A percentile compares a stretch with the other conserved stretches of the same genome.
These are phyloP conservation scores for Vigna mungo DNA, from an alignment of 306 rosid genomes.

Conservation along the genomic window DNA sequence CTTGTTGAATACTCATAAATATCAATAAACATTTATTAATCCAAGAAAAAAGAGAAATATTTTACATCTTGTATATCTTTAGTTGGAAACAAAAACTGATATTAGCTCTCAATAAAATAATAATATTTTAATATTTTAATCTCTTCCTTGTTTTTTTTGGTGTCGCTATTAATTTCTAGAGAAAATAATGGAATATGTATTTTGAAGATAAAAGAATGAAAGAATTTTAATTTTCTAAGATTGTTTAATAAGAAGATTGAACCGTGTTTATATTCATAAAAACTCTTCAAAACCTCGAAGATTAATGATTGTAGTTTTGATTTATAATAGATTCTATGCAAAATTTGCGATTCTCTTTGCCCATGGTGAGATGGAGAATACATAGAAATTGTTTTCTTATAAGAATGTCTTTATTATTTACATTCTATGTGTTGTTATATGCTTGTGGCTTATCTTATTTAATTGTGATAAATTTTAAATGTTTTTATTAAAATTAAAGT, in stretches of 20 bases:
- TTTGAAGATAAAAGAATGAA: neutral
- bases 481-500: no score
- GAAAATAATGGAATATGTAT: no score
- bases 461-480: no score
- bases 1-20: no score
- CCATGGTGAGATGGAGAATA: neutral
- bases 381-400: neutral
- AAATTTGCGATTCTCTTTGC: neutral
- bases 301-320: neutral
- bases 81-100: no score
- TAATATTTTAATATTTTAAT: no score
- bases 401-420: neutral
- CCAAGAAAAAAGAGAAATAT: no score
- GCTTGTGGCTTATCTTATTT: neutral
- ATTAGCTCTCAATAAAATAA: no score
- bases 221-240: neutral
- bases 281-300: neutral
- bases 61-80: no score
- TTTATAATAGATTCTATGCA: neutral
- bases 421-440: neutral
- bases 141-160: no score
- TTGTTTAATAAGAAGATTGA: neutral
- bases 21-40: no score
- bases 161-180: no score
- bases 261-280: neutral